phyloP scores from a whole-genome alignment of 495 filamentous ascomycete genomes.

The Tuber melanosporum region DNA sequence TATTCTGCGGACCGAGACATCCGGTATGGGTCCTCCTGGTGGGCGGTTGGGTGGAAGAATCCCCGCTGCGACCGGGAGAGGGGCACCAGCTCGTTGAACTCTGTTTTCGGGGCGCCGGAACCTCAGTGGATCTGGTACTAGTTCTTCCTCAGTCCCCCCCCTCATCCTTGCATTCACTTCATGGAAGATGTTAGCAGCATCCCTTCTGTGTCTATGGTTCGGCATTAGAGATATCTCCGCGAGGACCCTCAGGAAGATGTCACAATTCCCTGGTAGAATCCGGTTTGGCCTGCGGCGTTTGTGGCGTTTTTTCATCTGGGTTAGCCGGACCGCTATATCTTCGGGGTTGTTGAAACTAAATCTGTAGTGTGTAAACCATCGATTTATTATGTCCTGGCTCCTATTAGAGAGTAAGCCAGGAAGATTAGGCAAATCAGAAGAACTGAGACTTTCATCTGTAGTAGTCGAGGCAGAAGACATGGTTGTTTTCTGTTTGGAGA shows the following conservation, averaged over 20 bases:
- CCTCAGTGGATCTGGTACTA: not conserved
- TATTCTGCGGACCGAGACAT: not conserved
- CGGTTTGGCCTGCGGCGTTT: not conserved
- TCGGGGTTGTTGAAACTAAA: not conserved
- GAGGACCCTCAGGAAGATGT: not conserved
- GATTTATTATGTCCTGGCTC: not conserved
- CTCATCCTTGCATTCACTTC: not conserved
- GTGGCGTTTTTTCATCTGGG: not conserved
- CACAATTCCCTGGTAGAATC: not conserved
- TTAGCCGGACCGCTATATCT: not conserved
- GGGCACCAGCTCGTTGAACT: too few relatives aligned
- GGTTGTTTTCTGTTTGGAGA: not conserved
- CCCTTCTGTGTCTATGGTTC: not conserved
- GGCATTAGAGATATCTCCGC: not conserved
- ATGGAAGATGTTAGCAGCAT: not conserved
- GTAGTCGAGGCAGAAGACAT: not conserved
- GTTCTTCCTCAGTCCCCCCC: not conserved
- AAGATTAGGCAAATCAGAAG: too few relatives aligned
- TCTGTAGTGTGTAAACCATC: not conserved
- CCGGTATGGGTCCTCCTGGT: not conserved
- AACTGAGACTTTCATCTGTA: too few relatives aligned
- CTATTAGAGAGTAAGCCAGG: not conserved
- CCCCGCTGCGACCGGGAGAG: not conserved
- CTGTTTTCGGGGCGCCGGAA: not conserved
- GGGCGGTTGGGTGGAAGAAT: not conserved